Evolutionary conservation across 169 alveolate genomes (phyloP), one percentile per base, ranked within the genome.

Genomic region (Cryptosporidium canis): DNA sequence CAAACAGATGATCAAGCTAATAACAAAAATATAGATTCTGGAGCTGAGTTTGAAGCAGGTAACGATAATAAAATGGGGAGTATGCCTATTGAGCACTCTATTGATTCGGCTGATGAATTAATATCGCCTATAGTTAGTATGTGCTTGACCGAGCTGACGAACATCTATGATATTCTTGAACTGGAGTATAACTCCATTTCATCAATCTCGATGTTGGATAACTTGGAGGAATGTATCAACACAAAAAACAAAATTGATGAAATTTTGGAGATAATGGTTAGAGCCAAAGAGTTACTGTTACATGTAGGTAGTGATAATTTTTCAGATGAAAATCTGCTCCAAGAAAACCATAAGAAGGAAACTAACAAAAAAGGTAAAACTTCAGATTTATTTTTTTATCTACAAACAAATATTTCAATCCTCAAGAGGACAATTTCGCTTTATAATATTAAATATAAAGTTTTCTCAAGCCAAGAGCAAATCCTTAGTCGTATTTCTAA

Each of bases 121-220:
- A 61, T 61, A 61, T 45, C 24, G 3, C 83, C 83, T 6, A 67
- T 67, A 44, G 83, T 67, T 47, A 51, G 63, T 27, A 45, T 67
- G 65, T 45, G 61, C n/a, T 45, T 67, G 7, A 11, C 37, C 21
- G 83, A 67, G 55, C 66, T 67, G 7, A 45, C 66, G 24, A 45
- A 51, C 33, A 45, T 67, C 18, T 44, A 67, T 45, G 63, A 41
- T 18, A 31, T 45, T 44, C 66, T 67, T 43, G 61, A 67, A 41
- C 16, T 48, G 12, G 84, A 70, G 37, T 70, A 70, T 27, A 70
- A 70, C 31, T 70, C 84, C 9, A 70, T 70, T 70, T 70, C 67
- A 18, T 70, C 84, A 1, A 18, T 48, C 16, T 37, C 84, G 35
- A 55, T 70, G 21, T 37, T 70, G 45, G 84, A 70, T 31, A 39